phyloP scores from a whole-genome alignment of 805 yeast genomes.

The Metschnikowia corniflorae region DNA sequence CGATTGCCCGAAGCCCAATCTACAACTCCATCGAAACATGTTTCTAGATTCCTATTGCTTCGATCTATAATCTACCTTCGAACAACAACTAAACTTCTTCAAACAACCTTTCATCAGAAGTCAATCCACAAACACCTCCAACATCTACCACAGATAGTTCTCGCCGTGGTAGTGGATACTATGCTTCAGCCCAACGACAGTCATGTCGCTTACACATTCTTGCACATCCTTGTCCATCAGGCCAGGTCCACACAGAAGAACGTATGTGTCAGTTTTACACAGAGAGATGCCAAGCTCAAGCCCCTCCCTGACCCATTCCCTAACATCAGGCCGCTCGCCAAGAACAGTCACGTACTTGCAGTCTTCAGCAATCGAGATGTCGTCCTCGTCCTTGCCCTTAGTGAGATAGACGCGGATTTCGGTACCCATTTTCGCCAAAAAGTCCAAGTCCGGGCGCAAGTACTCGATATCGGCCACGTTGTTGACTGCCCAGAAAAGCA shows the following conservation, averaged over 20 bases:
- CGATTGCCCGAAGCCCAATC: too few relatives aligned
- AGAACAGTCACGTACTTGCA: constrained; percentile 10
- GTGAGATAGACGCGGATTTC: constrained; percentile 15
- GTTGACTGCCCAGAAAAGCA: constrained; percentile 15
- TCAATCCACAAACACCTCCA: too few relatives aligned
- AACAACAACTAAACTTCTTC: too few relatives aligned
- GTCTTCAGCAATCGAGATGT: constrained; percentile 8
- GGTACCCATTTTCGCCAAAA: constrained; percentile 9
- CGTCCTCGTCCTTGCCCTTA: constrained; percentile 10
- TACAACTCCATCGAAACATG: too few relatives aligned
- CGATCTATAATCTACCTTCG: not conserved
- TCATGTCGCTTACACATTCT: constrained; percentile 7
- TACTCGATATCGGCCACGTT: constrained; percentile 14
- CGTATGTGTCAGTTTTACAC: constrained; percentile 5
- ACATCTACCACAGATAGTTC: constrained; percentile 15
- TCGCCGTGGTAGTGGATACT: constrained; percentile 11
- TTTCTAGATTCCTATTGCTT: too few relatives aligned
- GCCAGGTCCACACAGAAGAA: constrained; percentile 16
- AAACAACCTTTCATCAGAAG: too few relatives aligned
- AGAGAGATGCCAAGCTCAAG: constrained; percentile 3
- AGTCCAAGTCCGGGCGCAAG: constrained; percentile 12
- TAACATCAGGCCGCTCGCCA: constrained; percentile 12
- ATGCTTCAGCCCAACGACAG: constrained; percentile 10
- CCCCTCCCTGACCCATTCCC: constrained; percentile 13
- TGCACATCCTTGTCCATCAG: constrained; percentile 14